phyloP scores from a whole-genome alignment of 352 stramenopile genomes.

The Thalassiosira delicatula region DNA sequence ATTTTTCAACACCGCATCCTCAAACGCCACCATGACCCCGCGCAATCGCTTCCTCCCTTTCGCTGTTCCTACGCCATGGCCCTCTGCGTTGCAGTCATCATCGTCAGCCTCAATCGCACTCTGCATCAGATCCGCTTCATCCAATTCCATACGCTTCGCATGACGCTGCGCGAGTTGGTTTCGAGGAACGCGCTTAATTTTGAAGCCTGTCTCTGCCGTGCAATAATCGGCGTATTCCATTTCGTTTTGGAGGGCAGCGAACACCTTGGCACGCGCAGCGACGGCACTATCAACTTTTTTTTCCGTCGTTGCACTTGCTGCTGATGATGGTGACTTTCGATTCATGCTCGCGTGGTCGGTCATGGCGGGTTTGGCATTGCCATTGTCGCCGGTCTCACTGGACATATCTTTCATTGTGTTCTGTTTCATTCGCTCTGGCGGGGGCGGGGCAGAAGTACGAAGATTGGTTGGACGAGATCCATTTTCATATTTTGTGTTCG shows the following conservation, averaged over 20 bases:
- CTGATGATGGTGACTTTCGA: too few species aligned
- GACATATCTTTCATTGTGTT: too few species aligned
- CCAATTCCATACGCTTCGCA: conserved; percentile 69
- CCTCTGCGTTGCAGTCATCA: conserved; percentile 36
- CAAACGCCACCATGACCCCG: conserved; percentile 66
- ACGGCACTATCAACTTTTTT: too few species aligned
- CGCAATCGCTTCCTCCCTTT: conserved; percentile 55
- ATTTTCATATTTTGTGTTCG: too few species aligned
- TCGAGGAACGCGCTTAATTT: conserved; percentile 50
- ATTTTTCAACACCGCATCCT: conserved; percentile 69
- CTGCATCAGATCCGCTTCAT: conserved; percentile 63
- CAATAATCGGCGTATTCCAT: conserved; percentile 74
- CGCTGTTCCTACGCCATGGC: not conserved
- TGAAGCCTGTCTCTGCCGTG: conserved; percentile 47
- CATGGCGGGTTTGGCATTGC: too few species aligned
- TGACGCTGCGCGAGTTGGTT: conserved; percentile 53
- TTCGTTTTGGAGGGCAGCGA: conserved; percentile 69
- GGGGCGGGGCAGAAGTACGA: too few species aligned
- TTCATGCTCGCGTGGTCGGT: too few species aligned
- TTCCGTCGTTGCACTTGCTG: too few species aligned
- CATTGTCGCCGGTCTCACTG: too few species aligned
- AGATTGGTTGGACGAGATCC: too few species aligned
- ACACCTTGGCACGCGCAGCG: conserved; percentile 35
- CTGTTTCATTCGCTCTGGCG: too few species aligned
- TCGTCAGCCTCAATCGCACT: conserved; percentile 64